Conservation (phyloP, 768 basidiomycete genomes). For the Rubroboletus pulcherrimus region DNA sequence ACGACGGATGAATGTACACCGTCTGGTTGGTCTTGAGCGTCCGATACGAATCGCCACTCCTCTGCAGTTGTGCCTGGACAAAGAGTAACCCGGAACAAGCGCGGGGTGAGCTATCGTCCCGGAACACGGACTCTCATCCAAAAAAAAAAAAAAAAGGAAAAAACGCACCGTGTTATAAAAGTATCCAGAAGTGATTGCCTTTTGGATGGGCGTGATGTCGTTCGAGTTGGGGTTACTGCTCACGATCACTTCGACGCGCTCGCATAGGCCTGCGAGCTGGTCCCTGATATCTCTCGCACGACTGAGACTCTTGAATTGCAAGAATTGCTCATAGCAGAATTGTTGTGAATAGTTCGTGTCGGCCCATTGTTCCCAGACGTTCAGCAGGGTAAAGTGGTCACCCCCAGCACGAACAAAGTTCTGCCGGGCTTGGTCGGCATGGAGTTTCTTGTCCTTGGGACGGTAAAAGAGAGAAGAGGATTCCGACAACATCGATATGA, state of each 20-base stretch:
- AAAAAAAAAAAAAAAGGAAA: not conserved
- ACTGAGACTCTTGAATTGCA: constrained; percentile 92
- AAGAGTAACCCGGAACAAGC: not conserved
- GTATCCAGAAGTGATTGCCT: constrained; percentile 92
- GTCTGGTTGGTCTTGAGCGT: constrained; percentile 96
- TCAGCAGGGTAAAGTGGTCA: constrained; percentile 95
- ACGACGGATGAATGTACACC: constrained; percentile 95
- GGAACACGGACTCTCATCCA: not conserved
- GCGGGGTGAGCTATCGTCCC: not conserved
- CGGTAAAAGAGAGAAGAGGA: constrained; percentile 93
- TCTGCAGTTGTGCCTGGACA: constrained; percentile 80
- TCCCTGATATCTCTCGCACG: constrained; percentile 95
- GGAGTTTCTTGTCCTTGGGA: constrained; percentile 96
- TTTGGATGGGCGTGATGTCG: constrained; percentile 91
- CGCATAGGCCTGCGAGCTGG: constrained; percentile 92
- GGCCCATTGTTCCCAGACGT: constrained; percentile 99
- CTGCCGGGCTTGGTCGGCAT: constrained; percentile 96
- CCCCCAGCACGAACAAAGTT: constrained; percentile 96
- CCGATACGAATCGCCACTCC: constrained; percentile 94
- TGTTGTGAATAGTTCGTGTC: constrained; percentile 97
- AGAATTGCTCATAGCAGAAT: constrained; percentile 93
- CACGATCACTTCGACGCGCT: constrained; percentile 93
- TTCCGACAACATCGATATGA: constrained; percentile 96
- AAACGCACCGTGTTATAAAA: constrained; percentile 85
- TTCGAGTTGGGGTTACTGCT: constrained; percentile 85